Evolutionary conservation across 164 flowering plant genomes (phyloP).

Genomic region (Vitis rupestris): DNA sequence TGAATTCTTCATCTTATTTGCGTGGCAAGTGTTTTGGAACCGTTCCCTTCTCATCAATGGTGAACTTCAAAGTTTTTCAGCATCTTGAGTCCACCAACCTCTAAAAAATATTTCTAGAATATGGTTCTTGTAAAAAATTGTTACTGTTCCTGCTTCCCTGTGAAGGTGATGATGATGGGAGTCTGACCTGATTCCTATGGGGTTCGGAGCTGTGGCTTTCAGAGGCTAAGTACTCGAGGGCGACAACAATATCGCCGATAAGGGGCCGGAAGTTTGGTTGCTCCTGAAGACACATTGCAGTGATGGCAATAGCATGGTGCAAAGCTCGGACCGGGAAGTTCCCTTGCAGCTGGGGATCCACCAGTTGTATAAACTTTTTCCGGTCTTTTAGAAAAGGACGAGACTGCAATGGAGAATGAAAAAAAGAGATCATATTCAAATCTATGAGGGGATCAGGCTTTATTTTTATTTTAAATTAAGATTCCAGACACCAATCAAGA

Average conservation of each 20-base stretch:
- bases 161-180: constrained; percentile 22
- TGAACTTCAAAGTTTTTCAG: not conserved
- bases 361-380: constrained; percentile 53
- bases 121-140: constrained; percentile 8
- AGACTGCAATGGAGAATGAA: constrained; percentile 40
- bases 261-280: constrained; percentile 65
- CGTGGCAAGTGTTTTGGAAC: too few relatives aligned
- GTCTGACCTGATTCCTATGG: constrained; percentile 11
- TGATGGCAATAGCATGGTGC: constrained; percentile 65
- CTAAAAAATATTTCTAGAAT: constrained; percentile 10
- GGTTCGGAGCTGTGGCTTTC: constrained; percentile 36
- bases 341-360: constrained; percentile 62
- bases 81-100: not conserved
- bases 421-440: not conserved
- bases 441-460: not conserved
- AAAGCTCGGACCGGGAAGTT: constrained; percentile 49
- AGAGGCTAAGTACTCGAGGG: constrained; percentile 66
- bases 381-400: constrained; percentile 63
- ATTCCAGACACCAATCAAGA: too few relatives aligned
- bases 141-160: not conserved
- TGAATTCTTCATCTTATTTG: not conserved
- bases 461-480: too few relatives aligned
- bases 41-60: not conserved
- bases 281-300: constrained; percentile 84
- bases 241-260: constrained; percentile 66